Evolutionary conservation across 306 rosid species (phyloP).

Genomic region (Amphicarpaea edgeworthii): DNA sequence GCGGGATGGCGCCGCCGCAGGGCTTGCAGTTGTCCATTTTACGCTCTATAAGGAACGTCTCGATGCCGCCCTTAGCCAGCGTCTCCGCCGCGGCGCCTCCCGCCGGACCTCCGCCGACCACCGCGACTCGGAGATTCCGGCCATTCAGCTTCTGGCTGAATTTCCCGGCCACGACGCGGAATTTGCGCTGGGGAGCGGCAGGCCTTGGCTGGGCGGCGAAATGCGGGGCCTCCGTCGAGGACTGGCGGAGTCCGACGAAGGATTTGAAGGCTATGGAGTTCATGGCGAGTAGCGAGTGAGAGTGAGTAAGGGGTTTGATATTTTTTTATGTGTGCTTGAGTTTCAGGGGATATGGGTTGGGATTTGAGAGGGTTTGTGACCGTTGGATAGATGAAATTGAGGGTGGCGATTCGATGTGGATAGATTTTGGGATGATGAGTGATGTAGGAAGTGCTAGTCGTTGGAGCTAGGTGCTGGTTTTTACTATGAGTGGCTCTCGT

Average conservation of each 20-base stretch:
- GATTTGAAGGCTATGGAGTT: conserved; percentile 80
- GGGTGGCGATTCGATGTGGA: conserved; percentile 61
- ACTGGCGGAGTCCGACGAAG: conserved; percentile 88
- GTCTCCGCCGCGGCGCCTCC: conserved; percentile 92
- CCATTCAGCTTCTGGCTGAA: conserved; percentile 76
- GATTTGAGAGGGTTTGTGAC: conserved; percentile 41
- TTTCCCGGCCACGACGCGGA: conserved; percentile 63
- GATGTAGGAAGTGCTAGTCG: neutral
- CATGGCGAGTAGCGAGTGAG: conserved; percentile 59
- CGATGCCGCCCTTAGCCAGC: conserved; percentile 79
- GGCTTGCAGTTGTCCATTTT: conserved; percentile 97
- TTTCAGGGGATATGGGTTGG: conserved; percentile 78
- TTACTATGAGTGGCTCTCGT: conserved; percentile 28
- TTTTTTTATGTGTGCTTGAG: neutral
- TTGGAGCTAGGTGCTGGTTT: neutral
- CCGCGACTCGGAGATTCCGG: conserved; percentile 86
- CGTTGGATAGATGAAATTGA: conserved; percentile 58
- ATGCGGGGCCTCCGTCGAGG: conserved; percentile 64
- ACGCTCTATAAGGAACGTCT: conserved; percentile 85
- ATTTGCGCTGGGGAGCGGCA: conserved; percentile 43
- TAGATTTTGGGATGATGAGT: conserved; percentile 60
- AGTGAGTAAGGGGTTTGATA: neutral
- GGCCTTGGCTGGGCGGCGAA: conserved; percentile 49
- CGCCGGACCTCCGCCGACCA: conserved; percentile 89
- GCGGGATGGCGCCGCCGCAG: conserved; percentile 98